Base-by-base conservation (phyloP, 2,329 filamentous ascomycete species). In the Fusarium zealandicum region DNA sequence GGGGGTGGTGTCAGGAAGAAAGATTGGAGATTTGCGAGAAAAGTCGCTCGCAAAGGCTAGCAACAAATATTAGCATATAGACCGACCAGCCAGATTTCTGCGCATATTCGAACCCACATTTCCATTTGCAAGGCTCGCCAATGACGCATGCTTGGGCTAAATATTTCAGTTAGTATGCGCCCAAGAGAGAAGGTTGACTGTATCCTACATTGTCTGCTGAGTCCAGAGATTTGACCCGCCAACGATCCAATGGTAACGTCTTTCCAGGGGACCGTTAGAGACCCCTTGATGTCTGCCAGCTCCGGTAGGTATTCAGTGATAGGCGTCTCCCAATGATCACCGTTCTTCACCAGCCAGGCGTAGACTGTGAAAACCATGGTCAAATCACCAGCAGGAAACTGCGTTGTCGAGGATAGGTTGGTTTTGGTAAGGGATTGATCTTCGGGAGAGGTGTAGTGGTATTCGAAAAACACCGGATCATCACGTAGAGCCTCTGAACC, bases 281-380 rank as follows among this genome's bases (percentile, higher is more conserved):
- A 1, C 0, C 25, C 42, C 2, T 57, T n/a, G 1, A 47, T 9
- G 8, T 25, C 1, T 1, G 41, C 33, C 7, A 72, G 28, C 28
- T 73, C 69, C 0, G 70, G 71, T 2, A 73, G 20, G 32, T 61
- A 72, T 1, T 62, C 33, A 0, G 71, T 73, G 8, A 73, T 68
- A 0, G 70, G 57, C 0, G 51, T 54, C 16, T 66, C 56, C 71
- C 70, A 73, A 0, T 60, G 41, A 3, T 66, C 65, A 0, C 71
- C 70, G 27, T 68, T 59, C 14, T 68, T 51, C 3, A 61, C 63
- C 0, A 74, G 59, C 72, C 72, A 74, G 0, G 69, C 39, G 17
- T 73, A 73, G 1, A 71, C 67, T 0, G 70, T 73, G 33, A 73
- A 70, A 0, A 73, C 40, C 61, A 71, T 69, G 2, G 67, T 72